Conservation (phyloP, 768 basidiomycete genomes). For the Tricholoma sp. region DNA sequence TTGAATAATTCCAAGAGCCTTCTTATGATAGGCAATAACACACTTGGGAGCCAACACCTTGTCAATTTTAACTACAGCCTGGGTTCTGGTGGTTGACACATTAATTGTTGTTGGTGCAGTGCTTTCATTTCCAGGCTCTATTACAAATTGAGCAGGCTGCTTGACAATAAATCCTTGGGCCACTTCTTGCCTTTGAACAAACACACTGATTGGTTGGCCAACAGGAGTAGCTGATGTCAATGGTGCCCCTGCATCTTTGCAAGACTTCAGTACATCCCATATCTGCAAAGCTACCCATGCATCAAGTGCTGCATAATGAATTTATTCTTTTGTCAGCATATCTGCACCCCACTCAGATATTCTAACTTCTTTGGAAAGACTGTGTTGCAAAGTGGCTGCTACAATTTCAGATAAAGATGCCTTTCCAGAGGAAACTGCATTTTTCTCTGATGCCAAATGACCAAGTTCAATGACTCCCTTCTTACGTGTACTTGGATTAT, state of each 20-base stretch:
- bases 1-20: slow-evolving; percentile 5
- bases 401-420: slow-evolving; percentile 8
- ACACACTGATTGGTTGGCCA: neutral
- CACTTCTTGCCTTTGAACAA: neutral
- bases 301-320: neutral
- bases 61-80: slow-evolving; percentile 10
- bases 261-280: neutral
- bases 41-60: slow-evolving; percentile 12
- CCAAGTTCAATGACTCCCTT: slow-evolving; percentile 9
- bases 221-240: neutral
- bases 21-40: slow-evolving; percentile 7
- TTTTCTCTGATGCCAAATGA: slow-evolving; percentile 9
- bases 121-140: neutral
- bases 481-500: neutral
- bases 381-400: neutral
- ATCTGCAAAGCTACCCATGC: neutral
- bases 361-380: neutral
- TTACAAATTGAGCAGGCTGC: neutral
- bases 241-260: neutral
- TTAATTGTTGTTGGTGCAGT: neutral
- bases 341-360: neutral
- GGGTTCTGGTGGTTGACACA: slow-evolving; percentile 11
- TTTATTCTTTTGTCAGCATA: neutral
- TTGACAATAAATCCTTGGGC: neutral
- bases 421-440: slow-evolving; percentile 8